Evolutionary conservation across 768 basidiomycete genomes (phyloP).

Genomic region (Pleurotus pulmonarius): DNA sequence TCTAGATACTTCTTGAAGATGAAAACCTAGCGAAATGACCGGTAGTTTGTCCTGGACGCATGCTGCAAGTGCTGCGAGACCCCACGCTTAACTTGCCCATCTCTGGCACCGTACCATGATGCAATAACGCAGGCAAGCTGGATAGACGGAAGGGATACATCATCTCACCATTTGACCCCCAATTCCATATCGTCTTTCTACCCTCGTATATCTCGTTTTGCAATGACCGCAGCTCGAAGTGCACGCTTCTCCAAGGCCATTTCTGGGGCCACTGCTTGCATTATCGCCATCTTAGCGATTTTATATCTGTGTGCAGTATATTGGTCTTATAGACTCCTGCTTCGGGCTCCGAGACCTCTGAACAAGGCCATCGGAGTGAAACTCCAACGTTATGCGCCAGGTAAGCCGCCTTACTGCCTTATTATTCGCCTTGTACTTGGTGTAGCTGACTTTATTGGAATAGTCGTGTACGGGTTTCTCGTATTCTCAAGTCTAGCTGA

Average conservation of each 20-base stretch:
- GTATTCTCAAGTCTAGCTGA: constrained; percentile 45
- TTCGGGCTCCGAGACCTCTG: constrained; percentile 40
- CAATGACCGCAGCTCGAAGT: constrained; percentile 7
- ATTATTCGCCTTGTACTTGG: neutral
- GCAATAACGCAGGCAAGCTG: no score
- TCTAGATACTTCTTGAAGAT: no score
- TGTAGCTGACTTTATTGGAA: constrained; percentile 8
- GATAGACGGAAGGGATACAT: no score
- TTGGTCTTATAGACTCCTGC: constrained; percentile 43
- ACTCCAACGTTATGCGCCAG: constrained; percentile 48
- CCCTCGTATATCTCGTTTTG: no score
- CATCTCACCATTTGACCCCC: no score
- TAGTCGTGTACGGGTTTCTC: constrained; percentile 44
- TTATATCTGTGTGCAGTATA: constrained; percentile 50
- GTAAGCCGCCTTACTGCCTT: constrained; percentile 26
- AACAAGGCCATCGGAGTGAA: constrained; percentile 46
- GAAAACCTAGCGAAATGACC: no score
- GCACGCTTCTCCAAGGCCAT: constrained; percentile 14
- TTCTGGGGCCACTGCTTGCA: constrained; percentile 18
- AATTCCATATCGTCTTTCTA: no score
- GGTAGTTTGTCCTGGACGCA: no score
- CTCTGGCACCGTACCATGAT: no score
- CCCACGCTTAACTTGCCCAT: no score
- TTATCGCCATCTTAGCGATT: constrained; percentile 22
- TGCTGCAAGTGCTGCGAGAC: no score